Conservation (phyloP, 164 flowering plant genomes). For the Nymphaea colorata region DNA sequence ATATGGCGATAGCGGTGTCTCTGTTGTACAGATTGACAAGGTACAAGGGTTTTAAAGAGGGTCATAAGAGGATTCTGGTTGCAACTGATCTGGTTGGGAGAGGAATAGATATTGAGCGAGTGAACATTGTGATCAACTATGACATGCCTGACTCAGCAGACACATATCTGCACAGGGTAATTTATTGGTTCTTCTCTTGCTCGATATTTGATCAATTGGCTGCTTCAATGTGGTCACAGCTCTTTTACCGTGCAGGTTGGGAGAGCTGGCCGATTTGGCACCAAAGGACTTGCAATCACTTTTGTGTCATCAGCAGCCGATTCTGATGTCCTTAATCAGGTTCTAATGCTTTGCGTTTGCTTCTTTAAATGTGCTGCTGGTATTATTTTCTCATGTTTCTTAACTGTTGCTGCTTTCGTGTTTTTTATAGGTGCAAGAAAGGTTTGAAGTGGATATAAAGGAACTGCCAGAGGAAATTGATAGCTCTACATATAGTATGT, state of each 20-base stretch:
- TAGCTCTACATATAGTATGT: slow-evolving; percentile 93
- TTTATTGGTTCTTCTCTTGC: neutral
- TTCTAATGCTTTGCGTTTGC: slow-evolving; percentile 6
- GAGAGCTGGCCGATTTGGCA: slow-evolving; percentile 96
- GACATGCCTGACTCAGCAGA: slow-evolving; percentile 99
- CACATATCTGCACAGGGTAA: slow-evolving; percentile 88
- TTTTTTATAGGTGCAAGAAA: slow-evolving; percentile 64
- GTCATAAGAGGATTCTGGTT: slow-evolving; percentile 87
- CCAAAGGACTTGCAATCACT: slow-evolving; percentile 95
- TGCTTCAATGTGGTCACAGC: neutral
- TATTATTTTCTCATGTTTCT: neutral
- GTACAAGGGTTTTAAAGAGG: slow-evolving; percentile 93
- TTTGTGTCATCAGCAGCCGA: slow-evolving; percentile 90
- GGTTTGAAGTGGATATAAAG: slow-evolving; percentile 96
- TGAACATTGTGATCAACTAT: slow-evolving; percentile 94
- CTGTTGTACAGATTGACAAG: slow-evolving; percentile 55
- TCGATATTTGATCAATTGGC: neutral
- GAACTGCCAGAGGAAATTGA: slow-evolving; percentile 99
- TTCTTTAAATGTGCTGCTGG: neutral
- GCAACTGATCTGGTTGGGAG: slow-evolving; percentile 98
- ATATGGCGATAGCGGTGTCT: neutral
- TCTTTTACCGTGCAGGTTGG: slow-evolving; percentile 51
- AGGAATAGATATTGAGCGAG: slow-evolving; percentile 95
- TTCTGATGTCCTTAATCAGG: slow-evolving; percentile 94
- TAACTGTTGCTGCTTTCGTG: neutral